Evolutionary conservation across 306 rosid species (phyloP).

Genomic region (Acacia crassicarpa): DNA sequence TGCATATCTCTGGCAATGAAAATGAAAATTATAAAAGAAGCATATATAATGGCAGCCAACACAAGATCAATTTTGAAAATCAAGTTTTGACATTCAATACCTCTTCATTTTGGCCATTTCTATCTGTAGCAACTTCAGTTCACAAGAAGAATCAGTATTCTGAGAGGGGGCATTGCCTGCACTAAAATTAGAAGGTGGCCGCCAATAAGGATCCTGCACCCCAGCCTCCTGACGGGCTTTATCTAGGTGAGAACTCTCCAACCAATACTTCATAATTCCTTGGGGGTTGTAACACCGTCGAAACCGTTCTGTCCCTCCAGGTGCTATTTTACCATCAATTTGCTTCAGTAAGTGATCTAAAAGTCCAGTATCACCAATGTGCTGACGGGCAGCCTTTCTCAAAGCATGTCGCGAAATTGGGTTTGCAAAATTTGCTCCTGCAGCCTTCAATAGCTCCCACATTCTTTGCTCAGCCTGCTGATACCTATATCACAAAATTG

Average conservation of each 20-base stretch:
- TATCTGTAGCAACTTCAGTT: slow-evolving; percentile 59
- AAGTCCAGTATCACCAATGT: slow-evolving; percentile 64
- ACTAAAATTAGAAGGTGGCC: neutral
- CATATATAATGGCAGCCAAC: slow-evolving; percentile 23
- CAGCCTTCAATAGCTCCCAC: slow-evolving; percentile 67
- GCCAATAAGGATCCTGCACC: slow-evolving; percentile 30
- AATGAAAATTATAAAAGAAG: slow-evolving; percentile 31
- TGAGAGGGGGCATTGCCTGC: slow-evolving; percentile 29
- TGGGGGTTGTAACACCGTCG: slow-evolving; percentile 68
- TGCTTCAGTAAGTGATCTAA: slow-evolving; percentile 61
- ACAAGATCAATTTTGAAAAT: slow-evolving; percentile 3
- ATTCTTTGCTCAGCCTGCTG: slow-evolving; percentile 62
- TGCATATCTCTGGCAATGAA: slow-evolving; percentile 66
- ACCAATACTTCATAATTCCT: slow-evolving; percentile 92
- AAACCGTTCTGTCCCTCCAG: slow-evolving; percentile 72
- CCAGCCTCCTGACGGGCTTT: slow-evolving; percentile 63
- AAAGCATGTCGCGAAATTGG: slow-evolving; percentile 50
- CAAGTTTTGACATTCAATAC: slow-evolving; percentile 36
- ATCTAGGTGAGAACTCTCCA: slow-evolving; percentile 72
- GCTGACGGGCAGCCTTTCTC: slow-evolving; percentile 64
- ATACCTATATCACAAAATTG: slow-evolving; percentile 50
- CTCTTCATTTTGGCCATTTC: slow-evolving; percentile 75
- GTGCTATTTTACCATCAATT: slow-evolving; percentile 70
- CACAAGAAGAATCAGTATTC: slow-evolving; percentile 51
- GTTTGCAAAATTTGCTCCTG: slow-evolving; percentile 59